Percentiles rank a stretch among this genome's conserved stretches.
Evolutionary conservation across 345 rosid genomes (phyloP).

Genomic region (Cardamine resedifolia): DNA sequence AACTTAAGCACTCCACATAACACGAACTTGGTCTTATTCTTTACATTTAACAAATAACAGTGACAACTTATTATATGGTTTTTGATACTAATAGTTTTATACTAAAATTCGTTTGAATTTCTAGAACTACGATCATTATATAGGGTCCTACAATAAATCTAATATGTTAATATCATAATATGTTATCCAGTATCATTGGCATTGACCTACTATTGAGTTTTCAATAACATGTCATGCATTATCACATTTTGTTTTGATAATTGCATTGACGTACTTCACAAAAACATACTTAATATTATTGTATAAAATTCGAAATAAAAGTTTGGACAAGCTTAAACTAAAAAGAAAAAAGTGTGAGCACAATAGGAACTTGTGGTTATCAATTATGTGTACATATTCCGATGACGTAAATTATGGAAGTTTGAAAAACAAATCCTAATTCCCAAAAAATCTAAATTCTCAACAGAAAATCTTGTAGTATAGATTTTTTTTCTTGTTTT

Average conservation of each 20-base stretch:
- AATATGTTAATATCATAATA: conserved; percentile 18
- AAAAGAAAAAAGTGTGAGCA: not conserved
- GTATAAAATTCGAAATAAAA: not conserved
- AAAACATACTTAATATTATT: not conserved
- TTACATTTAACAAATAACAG: not conserved
- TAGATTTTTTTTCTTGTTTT: no score
- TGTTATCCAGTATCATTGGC: not conserved
- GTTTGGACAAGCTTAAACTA: not conserved
- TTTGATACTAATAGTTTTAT: not conserved
- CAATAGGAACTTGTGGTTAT: not conserved
- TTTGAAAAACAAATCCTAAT: not conserved
- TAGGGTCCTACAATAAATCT: not conserved
- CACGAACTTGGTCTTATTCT: conserved; percentile 25
- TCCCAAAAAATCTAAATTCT: not conserved
- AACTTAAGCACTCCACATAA: conserved; percentile 5
- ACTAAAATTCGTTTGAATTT: not conserved
- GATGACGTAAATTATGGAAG: not conserved
- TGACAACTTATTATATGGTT: conserved; percentile 1
- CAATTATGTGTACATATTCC: not conserved
- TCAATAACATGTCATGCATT: not conserved
- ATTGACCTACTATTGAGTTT: conserved; percentile 15
- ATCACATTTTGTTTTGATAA: not conserved
- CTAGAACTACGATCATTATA: not conserved
- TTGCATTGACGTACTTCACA: not conserved
- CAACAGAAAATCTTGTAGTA: not conserved